These are phyloP conservation scores for Citrus medica DNA, from an alignment of 345 rosid species.

Conservation along the genomic window DNA sequence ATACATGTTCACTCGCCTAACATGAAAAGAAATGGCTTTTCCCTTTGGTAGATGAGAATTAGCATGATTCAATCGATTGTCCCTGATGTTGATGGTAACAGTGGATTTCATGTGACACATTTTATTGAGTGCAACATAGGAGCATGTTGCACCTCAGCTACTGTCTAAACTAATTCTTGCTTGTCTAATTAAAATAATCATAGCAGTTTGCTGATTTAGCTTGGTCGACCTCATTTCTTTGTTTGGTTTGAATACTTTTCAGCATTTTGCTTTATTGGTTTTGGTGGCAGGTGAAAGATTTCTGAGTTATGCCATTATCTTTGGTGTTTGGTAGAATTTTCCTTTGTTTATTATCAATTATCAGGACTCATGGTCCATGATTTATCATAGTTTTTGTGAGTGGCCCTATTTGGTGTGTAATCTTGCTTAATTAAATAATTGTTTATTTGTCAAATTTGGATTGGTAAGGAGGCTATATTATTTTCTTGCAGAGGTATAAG, in stretches of 20 bases:
- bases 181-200: neutral
- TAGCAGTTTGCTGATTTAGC: neutral
- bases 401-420: neutral
- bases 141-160: neutral
- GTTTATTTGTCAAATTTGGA: neutral
- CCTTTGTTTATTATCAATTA: constrained; percentile 1
- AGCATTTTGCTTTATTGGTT: neutral
- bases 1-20: constrained; percentile 12
- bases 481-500: neutral
- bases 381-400: neutral
- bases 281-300: neutral
- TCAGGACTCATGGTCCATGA: neutral
- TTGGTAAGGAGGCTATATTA: neutral
- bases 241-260: neutral
- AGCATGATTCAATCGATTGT: constrained; percentile 13
- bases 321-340: neutral
- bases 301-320: neutral
- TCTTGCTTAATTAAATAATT: neutral
- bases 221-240: neutral
- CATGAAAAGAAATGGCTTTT: constrained; percentile 25
- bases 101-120: constrained; percentile 12
- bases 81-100: constrained; percentile 14
- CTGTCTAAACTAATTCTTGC: neutral
- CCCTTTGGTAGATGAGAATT: constrained; percentile 16
- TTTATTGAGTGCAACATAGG: neutral